Conservation (phyloP, 768 basidiomycete species). For the Lyophyllum decastes region DNA sequence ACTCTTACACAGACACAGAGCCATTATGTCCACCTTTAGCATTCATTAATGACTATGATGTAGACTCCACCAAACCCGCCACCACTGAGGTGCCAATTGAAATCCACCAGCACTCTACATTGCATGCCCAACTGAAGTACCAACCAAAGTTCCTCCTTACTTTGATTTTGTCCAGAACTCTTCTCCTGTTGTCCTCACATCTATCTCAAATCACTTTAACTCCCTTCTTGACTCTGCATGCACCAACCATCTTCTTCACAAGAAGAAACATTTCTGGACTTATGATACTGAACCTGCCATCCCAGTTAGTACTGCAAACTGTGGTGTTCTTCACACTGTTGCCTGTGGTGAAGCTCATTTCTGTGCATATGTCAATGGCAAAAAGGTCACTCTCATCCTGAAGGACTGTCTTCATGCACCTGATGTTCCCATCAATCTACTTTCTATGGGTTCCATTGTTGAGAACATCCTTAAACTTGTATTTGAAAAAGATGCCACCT, state of each 20-base stretch:
- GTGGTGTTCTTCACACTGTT: conserved; percentile 4
- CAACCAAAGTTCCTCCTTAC: too few relatives aligned
- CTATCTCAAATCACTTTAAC: background rate
- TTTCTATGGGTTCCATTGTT: too few relatives aligned
- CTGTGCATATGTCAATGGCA: background rate
- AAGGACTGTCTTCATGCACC: conserved; percentile 25
- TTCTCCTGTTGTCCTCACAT: background rate
- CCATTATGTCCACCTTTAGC: background rate
- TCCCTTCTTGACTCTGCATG: conserved; percentile 23
- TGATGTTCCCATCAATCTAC: conserved; percentile 21
- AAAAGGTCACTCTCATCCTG: conserved; percentile 7
- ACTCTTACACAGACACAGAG: background rate
- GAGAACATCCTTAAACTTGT: conserved; percentile 8
- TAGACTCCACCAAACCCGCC: background rate
- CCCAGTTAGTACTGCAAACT: conserved; percentile 21
- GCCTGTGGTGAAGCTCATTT: conserved; percentile 18
- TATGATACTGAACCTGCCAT: conserved; percentile 7
- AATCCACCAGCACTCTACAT: background rate
- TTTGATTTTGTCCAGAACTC: background rate
- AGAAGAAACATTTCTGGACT: conserved; percentile 14
- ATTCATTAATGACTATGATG: background rate
- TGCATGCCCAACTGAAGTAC: background rate
- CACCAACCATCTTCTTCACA: conserved; percentile 19
- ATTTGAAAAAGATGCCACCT: conserved; percentile 1
- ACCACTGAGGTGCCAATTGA: background rate